phyloP scores from a whole-genome alignment of 805 yeast species.

The Yamadazyma akitaensis region DNA sequence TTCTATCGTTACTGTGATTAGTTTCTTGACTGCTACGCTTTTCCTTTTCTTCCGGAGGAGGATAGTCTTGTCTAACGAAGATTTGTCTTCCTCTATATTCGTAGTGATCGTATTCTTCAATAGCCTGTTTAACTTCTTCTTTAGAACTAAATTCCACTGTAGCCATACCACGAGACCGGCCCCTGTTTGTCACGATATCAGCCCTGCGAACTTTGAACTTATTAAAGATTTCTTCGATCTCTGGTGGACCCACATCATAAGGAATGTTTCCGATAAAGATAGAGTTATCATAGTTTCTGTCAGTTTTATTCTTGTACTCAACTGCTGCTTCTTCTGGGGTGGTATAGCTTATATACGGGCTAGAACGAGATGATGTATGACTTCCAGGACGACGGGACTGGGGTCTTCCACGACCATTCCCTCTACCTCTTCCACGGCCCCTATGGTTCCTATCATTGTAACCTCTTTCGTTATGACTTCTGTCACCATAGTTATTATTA shows the following conservation, averaged over 20 bases:
- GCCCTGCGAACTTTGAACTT: constrained; percentile 63
- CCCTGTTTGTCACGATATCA: constrained; percentile 74
- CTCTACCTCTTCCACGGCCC: constrained; percentile 21
- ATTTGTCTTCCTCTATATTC: constrained; percentile 70
- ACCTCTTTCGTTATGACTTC: constrained; percentile 21
- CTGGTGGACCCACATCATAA: constrained; percentile 56
- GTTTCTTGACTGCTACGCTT: neutral
- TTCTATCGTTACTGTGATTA: neutral
- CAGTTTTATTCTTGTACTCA: constrained; percentile 31
- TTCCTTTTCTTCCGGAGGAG: constrained; percentile 54
- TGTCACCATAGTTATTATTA: constrained; percentile 13
- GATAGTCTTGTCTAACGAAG: constrained; percentile 87
- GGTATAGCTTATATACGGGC: constrained; percentile 3
- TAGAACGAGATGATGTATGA: neutral
- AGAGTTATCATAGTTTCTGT: constrained; percentile 64
- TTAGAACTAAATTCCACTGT: constrained; percentile 76
- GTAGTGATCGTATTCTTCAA: constrained; percentile 62
- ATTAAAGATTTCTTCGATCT: constrained; percentile 58
- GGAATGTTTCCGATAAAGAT: constrained; percentile 75
- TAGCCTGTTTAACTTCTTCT: constrained; percentile 69
- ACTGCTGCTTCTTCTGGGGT: constrained; percentile 27
- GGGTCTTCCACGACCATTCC: constrained; percentile 17
- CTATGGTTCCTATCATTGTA: constrained; percentile 19
- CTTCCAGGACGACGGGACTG: constrained; percentile 7
- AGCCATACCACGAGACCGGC: constrained; percentile 86